Evolutionary conservation across 306 rosid species (phyloP).

Genomic region (Dryas alaskensis): DNA sequence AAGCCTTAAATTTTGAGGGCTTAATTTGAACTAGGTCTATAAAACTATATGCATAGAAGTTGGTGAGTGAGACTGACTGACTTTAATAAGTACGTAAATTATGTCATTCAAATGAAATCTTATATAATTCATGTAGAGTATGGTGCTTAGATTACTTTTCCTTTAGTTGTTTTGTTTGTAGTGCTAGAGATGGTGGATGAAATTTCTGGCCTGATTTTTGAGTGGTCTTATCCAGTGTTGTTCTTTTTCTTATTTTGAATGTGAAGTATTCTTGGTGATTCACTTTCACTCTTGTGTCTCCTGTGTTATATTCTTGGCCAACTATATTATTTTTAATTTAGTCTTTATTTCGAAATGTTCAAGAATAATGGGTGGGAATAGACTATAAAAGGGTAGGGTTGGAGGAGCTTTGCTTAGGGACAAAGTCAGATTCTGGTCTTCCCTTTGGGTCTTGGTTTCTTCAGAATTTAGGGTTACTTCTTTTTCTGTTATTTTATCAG

Average conservation of each 20-base stretch:
- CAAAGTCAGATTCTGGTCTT: too few species aligned
- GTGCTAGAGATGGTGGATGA: neutral
- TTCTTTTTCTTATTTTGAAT: neutral
- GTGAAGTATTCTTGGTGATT: neutral
- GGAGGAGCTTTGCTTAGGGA: too few species aligned
- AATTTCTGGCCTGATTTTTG: neutral
- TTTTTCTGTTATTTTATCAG: too few species aligned
- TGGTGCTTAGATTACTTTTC: too few species aligned
- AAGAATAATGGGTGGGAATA: neutral
- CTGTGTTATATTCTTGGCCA: neutral
- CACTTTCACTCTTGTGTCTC: neutral
- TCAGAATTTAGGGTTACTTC: too few species aligned
- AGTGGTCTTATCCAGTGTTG: neutral
- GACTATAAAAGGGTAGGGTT: neutral
- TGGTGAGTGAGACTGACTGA: neutral
- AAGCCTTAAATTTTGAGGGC: neutral
- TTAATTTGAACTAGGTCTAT: neutral
- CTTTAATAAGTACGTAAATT: too few species aligned
- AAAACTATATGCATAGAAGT: neutral
- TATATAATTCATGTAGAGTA: too few species aligned
- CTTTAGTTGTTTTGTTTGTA: too few species aligned
- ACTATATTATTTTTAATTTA: neutral
- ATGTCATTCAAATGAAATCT: too few species aligned
- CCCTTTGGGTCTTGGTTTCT: too few species aligned
- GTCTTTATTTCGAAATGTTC: neutral